phyloP scores from a whole-genome alignment of 2,329 filamentous ascomycete species.

The Clonostachys byssicola region DNA sequence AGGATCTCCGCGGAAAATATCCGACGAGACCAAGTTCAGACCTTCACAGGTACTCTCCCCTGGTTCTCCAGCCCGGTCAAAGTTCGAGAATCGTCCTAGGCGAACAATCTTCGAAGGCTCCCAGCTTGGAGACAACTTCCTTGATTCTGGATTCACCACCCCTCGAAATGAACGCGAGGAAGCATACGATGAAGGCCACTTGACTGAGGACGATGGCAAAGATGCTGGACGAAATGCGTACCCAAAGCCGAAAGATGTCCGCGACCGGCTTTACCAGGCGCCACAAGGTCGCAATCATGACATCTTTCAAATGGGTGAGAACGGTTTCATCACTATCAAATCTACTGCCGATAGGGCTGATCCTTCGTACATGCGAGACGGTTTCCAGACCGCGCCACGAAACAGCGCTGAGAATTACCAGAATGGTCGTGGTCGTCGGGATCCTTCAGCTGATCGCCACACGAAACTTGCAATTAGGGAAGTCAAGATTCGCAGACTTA shows the following conservation, averaged over 20 bases:
- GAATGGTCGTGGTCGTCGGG: conserved; percentile 2
- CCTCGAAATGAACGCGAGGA: conserved; percentile 22
- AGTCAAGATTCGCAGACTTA: conserved; percentile 15
- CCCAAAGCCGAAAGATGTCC: background rate
- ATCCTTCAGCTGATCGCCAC: conserved; percentile 6
- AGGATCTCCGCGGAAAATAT: background rate
- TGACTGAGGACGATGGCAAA: too few species aligned
- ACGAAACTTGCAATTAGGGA: conserved; percentile 35
- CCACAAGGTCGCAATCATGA: background rate
- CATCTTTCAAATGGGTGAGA: conserved; percentile 24
- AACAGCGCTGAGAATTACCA: conserved; percentile 10
- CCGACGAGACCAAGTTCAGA: background rate
- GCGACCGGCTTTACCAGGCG: background rate
- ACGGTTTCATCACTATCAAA: conserved; percentile 29
- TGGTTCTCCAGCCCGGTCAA: background rate
- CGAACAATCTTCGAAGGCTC: conserved; percentile 26
- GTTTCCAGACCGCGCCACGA: conserved; percentile 16
- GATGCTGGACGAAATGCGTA: too few species aligned
- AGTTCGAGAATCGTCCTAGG: background rate
- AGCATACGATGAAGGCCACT: background rate
- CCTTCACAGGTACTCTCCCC: background rate
- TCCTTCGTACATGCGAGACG: conserved; percentile 21
- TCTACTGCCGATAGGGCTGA: conserved; percentile 13
- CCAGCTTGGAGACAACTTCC: conserved; percentile 30
- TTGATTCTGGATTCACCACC: conserved; percentile 30